Percentiles rank a stretch among this genome's conserved stretches.
These are phyloP conservation scores for Rosa chinensis DNA, from an alignment of 306 rosid species.

Conservation along the genomic window DNA sequence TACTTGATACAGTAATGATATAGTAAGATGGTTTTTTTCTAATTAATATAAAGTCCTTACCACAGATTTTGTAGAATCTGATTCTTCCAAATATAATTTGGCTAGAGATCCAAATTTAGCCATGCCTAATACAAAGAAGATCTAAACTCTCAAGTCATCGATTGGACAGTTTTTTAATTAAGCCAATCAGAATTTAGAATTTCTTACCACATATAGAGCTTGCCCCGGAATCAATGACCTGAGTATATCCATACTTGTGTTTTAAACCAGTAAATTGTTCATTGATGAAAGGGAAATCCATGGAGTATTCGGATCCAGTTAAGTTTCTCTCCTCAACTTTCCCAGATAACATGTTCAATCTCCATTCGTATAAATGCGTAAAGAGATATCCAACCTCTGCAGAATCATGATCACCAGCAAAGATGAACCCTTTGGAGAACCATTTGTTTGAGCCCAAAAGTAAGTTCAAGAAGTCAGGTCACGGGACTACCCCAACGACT, in stretches of 20 bases:
- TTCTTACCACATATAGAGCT: slow-evolving; percentile 42
- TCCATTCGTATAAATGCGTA: slow-evolving; percentile 52
- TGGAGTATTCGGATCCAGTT: slow-evolving; percentile 19
- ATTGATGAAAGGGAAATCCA: slow-evolving; percentile 78
- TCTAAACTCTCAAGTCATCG: not conserved
- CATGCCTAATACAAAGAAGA: slow-evolving; percentile 25
- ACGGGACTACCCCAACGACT: too few species aligned
- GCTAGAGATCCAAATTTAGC: slow-evolving; percentile 57
- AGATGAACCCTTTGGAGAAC: slow-evolving; percentile 21
- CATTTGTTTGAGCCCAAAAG: too few species aligned
- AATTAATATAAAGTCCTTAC: not conserved
- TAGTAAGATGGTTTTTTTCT: not conserved
- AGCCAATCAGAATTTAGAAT: not conserved
- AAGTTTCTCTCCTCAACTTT: slow-evolving; percentile 51
- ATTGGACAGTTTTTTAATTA: not conserved
- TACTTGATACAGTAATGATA: too few species aligned
- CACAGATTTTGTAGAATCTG: not conserved
- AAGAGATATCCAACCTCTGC: slow-evolving; percentile 19
- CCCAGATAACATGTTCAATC: slow-evolving; percentile 57
- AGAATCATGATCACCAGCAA: not conserved
- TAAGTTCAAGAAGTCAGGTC: too few species aligned
- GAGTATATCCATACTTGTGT: slow-evolving; percentile 56
- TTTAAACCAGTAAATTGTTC: slow-evolving; percentile 41
- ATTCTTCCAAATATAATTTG: slow-evolving; percentile 52
- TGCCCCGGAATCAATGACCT: slow-evolving; percentile 47